Evolutionary conservation across 2,329 filamentous ascomycete species (phyloP).

Genomic region (Aschersonia sp.): DNA sequence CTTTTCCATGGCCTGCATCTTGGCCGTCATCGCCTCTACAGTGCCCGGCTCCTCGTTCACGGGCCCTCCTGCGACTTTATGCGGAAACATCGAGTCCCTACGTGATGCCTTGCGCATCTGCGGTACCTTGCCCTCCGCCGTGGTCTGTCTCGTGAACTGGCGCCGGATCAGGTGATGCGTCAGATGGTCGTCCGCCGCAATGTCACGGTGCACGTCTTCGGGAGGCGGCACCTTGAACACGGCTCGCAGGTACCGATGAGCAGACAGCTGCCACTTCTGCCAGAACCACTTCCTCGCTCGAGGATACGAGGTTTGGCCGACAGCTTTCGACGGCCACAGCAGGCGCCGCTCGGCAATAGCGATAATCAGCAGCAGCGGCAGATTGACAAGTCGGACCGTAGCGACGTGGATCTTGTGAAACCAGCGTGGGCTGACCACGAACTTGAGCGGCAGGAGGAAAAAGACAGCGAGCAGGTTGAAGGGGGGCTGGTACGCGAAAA

Average conservation of each 20-base stretch:
- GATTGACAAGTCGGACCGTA: slow-evolving; percentile 58
- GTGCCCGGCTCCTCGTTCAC: slow-evolving; percentile 29
- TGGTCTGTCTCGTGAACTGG: slow-evolving; percentile 35
- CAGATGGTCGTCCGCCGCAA: slow-evolving; percentile 43
- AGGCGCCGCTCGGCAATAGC: slow-evolving; percentile 54
- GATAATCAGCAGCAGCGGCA: slow-evolving; percentile 59
- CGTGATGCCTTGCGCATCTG: slow-evolving; percentile 21
- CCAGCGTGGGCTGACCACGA: slow-evolving; percentile 65
- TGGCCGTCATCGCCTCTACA: slow-evolving; percentile 24
- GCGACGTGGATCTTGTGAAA: slow-evolving; percentile 84
- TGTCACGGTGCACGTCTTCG: slow-evolving; percentile 40
- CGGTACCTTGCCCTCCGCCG: slow-evolving; percentile 15
- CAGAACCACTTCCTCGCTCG: slow-evolving; percentile 36
- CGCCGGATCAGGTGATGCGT: slow-evolving; percentile 42
- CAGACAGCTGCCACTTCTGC: slow-evolving; percentile 53
- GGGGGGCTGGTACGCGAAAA: slow-evolving; percentile 70
- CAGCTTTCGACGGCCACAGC: slow-evolving; percentile 36
- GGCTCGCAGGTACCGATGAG: slow-evolving; percentile 55
- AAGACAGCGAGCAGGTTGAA: slow-evolving; percentile 71
- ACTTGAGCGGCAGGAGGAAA: slow-evolving; percentile 62
- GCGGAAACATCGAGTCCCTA: slow-evolving; percentile 41
- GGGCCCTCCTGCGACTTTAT: slow-evolving; percentile 30
- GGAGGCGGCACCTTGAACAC: slow-evolving; percentile 62
- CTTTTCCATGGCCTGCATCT: slow-evolving; percentile 35
- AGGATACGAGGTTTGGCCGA: slow-evolving; percentile 8